Base-by-base conservation (phyloP, 2,329 filamentous ascomycete species). In the Exophiala spinifera region DNA sequence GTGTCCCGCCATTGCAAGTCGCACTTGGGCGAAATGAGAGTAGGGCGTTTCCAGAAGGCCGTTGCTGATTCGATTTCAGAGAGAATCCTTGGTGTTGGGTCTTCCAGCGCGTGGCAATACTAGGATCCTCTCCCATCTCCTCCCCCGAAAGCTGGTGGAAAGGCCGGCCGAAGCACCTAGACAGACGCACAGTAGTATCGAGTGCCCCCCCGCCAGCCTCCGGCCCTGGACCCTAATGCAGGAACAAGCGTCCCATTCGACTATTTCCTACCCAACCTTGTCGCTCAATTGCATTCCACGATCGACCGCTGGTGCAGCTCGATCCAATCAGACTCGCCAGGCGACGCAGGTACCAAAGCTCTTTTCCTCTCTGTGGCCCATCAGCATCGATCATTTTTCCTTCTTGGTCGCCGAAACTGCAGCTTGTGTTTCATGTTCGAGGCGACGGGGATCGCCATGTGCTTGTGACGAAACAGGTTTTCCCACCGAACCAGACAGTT, bases 381-480 rank as follows among this genome's bases (percentile, higher is more conserved):
- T 53, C 45, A 53, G 42, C 44, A 55, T 33, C 42, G 36, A 40
- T 37, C 34, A 44, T 54, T 50, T 36, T 21, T 54, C 46, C 49
- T 45, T 40, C 42, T 39, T 43, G 51, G 36, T 25, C 34, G 42
- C 34, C 51, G 37, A 48, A 51, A 17, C 49, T 63, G 61, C 61
- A 63, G 44, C 51, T 60, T 49, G 53, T 53, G 61, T 63, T 63
- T 63, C 61, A 63, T 51, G 49, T 55, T 57, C 54, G 57, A 60
- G 57, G 57, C 57, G 52, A 57, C 49, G 57, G 57, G n/a, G 46
- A 48, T 46, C 28, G 44, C 49, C 51, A 55, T 57, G 57, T 57
- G 57, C 48, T 47, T 37, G 55, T 60, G 54, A 60, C 54, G 17
- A 10, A 31, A 43, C 20, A 43, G 34, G 10, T 37, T 49, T 28